These are phyloP conservation scores for Tetrapisispora phaffii DNA, from an alignment of 805 yeast species.

Conservation along the genomic window DNA sequence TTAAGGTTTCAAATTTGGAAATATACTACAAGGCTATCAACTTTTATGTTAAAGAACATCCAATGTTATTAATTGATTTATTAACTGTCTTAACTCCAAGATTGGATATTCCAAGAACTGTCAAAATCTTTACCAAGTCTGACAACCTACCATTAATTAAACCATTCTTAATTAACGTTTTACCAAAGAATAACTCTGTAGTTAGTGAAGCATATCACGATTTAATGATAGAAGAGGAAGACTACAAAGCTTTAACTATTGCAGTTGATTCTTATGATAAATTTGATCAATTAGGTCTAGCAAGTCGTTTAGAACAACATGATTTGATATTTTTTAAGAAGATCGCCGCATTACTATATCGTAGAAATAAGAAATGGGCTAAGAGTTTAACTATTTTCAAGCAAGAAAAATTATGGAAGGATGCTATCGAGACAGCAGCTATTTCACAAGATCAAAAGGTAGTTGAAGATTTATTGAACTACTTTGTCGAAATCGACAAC, in stretches of 20 bases:
- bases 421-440: constrained; percentile 87
- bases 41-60: constrained; percentile 87
- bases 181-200: constrained; percentile 79
- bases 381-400: constrained; percentile 84
- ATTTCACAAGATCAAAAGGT: constrained; percentile 67
- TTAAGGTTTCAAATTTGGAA: constrained; percentile 91
- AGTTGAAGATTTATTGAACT: constrained; percentile 78
- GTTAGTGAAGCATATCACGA: constrained; percentile 96
- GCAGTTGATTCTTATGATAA: constrained; percentile 85
- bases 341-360: constrained; percentile 87
- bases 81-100: constrained; percentile 77
- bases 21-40: constrained; percentile 95
- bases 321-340: constrained; percentile 87
- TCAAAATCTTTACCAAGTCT: constrained; percentile 85
- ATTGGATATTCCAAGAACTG: constrained; percentile 89
- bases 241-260: constrained; percentile 77
- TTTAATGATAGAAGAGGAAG: constrained; percentile 90
- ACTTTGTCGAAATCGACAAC: constrained; percentile 94
- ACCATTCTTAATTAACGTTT: constrained; percentile 86
- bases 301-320: constrained; percentile 87
- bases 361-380: constrained; percentile 87
- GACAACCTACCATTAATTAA: constrained; percentile 94
- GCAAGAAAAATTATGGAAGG: constrained; percentile 89
- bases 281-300: constrained; percentile 86
- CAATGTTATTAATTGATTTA: constrained; percentile 79